These are phyloP conservation scores for Gymnopilus dilepis DNA, from an alignment of 768 basidiomycete genomes.

Conservation along the genomic window DNA sequence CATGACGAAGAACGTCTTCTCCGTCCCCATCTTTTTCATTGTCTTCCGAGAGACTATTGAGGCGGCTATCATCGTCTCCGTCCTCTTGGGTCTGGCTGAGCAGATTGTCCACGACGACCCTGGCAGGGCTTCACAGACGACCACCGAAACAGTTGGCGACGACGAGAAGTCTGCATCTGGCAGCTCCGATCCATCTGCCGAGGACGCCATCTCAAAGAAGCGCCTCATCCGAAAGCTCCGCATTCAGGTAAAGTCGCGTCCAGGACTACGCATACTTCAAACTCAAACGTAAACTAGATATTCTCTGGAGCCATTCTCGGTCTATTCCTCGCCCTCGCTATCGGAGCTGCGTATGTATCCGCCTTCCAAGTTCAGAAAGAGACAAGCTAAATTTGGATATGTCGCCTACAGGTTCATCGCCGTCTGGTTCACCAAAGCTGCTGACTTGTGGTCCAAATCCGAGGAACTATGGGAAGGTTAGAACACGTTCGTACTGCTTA, in stretches of 20 bases:
- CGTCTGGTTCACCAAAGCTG: constrained; percentile 92
- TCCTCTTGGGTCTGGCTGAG: constrained; percentile 90
- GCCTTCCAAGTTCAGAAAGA: neutral
- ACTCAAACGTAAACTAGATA: constrained; percentile 51
- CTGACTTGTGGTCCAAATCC: constrained; percentile 80
- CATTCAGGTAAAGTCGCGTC: constrained; percentile 51
- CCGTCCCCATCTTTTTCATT: constrained; percentile 94
- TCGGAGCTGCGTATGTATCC: constrained; percentile 73
- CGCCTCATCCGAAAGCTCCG: constrained; percentile 71
- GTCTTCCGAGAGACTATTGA: constrained; percentile 95
- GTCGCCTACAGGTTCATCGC: constrained; percentile 70
- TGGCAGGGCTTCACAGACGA: constrained; percentile 16
- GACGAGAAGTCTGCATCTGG: constrained; percentile 31
- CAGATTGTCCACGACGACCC: constrained; percentile 64
- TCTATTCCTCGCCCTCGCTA: constrained; percentile 76
- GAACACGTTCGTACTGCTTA: constrained; percentile 20
- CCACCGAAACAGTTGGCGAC: constrained; percentile 19
- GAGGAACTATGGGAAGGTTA: constrained; percentile 94
- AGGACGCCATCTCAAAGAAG: constrained; percentile 38
- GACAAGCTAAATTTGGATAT: constrained; percentile 13
- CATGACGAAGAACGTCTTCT: constrained; percentile 82
- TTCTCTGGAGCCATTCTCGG: constrained; percentile 77
- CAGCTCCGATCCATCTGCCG: constrained; percentile 28
- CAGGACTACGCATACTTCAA: neutral
- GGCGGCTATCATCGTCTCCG: constrained; percentile 90